Evolutionary conservation across 495 filamentous ascomycete genomes (phyloP).

Genomic region (Talaromyces adpressus): DNA sequence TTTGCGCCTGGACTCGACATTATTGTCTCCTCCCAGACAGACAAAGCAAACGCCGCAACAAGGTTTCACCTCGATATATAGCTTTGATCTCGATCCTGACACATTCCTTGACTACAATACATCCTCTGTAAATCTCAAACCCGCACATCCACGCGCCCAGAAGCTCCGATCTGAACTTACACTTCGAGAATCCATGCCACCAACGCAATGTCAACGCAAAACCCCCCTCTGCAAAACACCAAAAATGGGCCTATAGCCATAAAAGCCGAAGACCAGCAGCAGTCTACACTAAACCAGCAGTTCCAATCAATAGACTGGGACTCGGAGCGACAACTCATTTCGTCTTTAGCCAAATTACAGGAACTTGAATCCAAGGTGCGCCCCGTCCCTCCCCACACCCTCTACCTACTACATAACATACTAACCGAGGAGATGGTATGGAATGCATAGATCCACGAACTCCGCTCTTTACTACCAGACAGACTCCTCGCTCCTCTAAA

Average conservation of each 20-base stretch:
- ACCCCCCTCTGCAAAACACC: no score
- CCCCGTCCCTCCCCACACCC: background rate
- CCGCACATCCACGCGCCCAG: background rate
- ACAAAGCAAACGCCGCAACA: background rate
- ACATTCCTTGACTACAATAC: background rate
- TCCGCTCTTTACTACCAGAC: conserved; percentile 33
- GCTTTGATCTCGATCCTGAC: background rate
- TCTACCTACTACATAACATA: no score
- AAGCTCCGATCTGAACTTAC: background rate
- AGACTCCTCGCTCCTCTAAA: conserved; percentile 29
- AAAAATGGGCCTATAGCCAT: background rate
- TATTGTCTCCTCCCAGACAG: background rate
- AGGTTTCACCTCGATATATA: background rate
- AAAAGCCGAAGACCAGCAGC: background rate
- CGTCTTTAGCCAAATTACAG: conserved; percentile 37
- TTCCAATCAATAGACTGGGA: conserved; percentile 16
- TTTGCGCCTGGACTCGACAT: background rate
- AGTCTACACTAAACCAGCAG: background rate
- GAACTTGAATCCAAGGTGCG: conserved; percentile 32
- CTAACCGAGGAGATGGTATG: no score
- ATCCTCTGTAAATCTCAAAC: background rate
- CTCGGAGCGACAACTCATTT: conserved; percentile 34
- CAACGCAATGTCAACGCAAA: background rate
- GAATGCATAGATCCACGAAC: conserved; percentile 33
- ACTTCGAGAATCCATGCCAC: background rate